Conservation (phyloP, 192 early-diverging fungal genomes). For the Phycomyces blakesleeanus region DNA sequence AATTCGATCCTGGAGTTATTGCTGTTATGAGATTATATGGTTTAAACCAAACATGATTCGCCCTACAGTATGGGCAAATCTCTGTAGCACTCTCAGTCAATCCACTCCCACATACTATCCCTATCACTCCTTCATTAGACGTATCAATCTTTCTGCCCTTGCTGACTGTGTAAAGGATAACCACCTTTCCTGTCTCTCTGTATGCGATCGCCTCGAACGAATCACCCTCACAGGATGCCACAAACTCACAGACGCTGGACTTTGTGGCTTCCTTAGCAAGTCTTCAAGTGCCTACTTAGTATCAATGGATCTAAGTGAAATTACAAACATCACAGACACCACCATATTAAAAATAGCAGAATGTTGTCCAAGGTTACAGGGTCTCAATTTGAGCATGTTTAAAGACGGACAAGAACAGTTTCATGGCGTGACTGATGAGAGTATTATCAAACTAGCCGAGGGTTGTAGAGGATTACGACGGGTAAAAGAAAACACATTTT, state of each 20-base stretch:
- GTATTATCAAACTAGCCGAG: conserved; percentile 40
- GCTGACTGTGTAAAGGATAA: conserved; percentile 39
- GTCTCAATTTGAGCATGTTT: conserved; percentile 50
- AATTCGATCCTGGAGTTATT: conserved; percentile 50
- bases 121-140: conserved; percentile 48
- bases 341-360: conserved; percentile 41
- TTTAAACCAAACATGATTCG: conserved; percentile 40
- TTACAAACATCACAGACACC: conserved; percentile 40
- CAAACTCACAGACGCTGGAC: conserved; percentile 40
- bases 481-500: conserved; percentile 31
- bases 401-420: conserved; percentile 17
- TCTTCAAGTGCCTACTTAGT: conserved; percentile 32
- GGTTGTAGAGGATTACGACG: conserved; percentile 46
- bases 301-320: conserved; percentile 51
- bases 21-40: conserved; percentile 52
- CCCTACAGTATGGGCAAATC: conserved; percentile 23
- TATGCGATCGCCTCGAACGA: conserved; percentile 48
- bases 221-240: conserved; percentile 47
- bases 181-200: conserved; percentile 27
- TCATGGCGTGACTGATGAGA: conserved; percentile 32
- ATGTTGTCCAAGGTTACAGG: conserved; percentile 49
- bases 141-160: conserved; percentile 54
- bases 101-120: conserved; percentile 11
- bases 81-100: conserved; percentile 20
- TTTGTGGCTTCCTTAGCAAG: conserved; percentile 38